These are phyloP conservation scores for Deakozyma indianensis DNA, from an alignment of 805 yeast genomes.

Conservation along the genomic window DNA sequence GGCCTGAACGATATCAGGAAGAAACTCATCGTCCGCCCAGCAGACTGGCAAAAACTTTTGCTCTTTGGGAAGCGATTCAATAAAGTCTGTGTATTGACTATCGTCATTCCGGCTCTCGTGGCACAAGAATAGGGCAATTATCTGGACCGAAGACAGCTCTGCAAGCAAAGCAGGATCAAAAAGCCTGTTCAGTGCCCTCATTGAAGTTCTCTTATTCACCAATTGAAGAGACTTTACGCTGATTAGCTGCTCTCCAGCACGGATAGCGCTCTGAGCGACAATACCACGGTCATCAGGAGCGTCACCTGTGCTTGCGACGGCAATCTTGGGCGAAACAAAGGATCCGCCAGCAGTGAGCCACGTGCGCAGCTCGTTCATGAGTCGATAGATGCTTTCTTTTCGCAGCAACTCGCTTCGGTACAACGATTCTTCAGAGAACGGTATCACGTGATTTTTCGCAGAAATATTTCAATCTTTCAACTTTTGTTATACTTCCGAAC, in stretches of 20 bases:
- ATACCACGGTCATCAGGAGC: not conserved
- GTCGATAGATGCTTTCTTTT: too few relatives aligned
- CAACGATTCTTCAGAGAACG: too few relatives aligned
- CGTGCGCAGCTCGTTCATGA: not conserved
- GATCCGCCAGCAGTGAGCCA: conserved; percentile 7
- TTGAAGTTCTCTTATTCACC: not conserved
- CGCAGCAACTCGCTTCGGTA: too few relatives aligned
- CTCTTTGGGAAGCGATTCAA: not conserved
- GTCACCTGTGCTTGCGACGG: conserved; percentile 2
- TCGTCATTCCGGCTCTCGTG: not conserved
- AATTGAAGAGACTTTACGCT: not conserved
- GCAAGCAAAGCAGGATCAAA: not conserved
- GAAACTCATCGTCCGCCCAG: not conserved
- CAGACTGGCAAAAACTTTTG: not conserved
- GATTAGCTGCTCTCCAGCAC: not conserved
- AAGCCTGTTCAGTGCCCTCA: not conserved
- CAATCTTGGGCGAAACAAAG: not conserved
- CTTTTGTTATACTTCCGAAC: too few relatives aligned
- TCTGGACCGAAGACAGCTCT: not conserved
- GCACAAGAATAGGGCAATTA: not conserved
- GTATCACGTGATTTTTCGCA: too few relatives aligned
- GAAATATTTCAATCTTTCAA: too few relatives aligned
- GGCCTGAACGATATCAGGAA: not conserved
- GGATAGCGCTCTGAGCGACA: not conserved
- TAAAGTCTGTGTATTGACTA: not conserved